Base-by-base conservation (phyloP, 768 basidiomycete genomes). In the Pisolithus tinctorius region DNA sequence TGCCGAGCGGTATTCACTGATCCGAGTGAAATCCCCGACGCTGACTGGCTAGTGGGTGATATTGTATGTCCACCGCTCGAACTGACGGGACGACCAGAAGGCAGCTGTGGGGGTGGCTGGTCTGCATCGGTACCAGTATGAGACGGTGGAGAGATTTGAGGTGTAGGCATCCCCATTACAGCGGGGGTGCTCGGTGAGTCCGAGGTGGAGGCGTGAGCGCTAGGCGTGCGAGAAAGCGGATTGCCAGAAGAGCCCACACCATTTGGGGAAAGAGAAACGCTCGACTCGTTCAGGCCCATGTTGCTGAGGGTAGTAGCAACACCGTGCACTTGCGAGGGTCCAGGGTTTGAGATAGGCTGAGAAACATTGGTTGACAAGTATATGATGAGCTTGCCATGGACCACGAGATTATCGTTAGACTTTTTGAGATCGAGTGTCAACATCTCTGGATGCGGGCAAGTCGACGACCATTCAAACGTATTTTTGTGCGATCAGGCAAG, bases 391-490 rank as follows among this genome's bases (percentile, higher is more conserved):
- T 97, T 97, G 44, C 96, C 96, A 63, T 98, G 93, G 4, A 99
- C 96, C 45, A 93, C 89, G 26, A 96, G 82, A 65, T 96, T 94
- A 69, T 99, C 96, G 60, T 95, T 96, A n/a, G 94, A 97, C 71
- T 95, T 95, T 75, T 97, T 96, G 61, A 99, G 74, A 64, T 98
- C 96, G 58, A 94, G 69, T 1, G 95, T 97, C 46, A 98, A 80
- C 85, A 96, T 96, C 76, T 98, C 96, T 93, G 48, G 17, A 9
- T 16, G 54, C 27, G 51, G 29, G 52, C 52, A 45, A 43, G 52
- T 9, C 42, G 43, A n/a, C 13, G 17, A 17, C 11, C 17, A 40
- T 37, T 42, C 43, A 41, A 27, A 31, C 42, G 44, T 3, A 20
- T 20, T 14, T 17, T 23, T 31, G 34, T 17, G 16, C 39, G n/a